Base-by-base conservation (phyloP, 2,329 filamentous ascomycete species). In the Sporothrix humicola region DNA sequence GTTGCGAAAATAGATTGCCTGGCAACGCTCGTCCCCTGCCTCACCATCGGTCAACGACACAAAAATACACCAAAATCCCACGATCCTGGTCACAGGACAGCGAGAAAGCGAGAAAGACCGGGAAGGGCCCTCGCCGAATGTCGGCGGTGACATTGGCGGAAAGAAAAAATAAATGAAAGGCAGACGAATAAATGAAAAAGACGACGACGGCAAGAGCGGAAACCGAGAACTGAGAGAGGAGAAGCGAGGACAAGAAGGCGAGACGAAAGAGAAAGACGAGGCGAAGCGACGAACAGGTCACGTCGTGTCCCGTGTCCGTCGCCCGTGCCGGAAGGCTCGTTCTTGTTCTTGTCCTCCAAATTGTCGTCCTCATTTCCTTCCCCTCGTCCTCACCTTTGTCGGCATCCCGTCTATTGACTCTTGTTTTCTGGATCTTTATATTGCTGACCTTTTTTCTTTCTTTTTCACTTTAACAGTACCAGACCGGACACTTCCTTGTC, bases 121-220 rank as follows among this genome's bases (percentile, higher is more conserved):
- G 15, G 23, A 37, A 59, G 56, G 56, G 56, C 31, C 31, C 31
- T 63, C 59, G 59, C 59, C 59, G 59, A 63, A 4, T 1, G 31
- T 63, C 59, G 59, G 59, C 37, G 59, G 59, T 63, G 31, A 26
- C 65, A 69, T 54, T 50, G 23, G 7, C 37, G 46, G 15, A 42
- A 42, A 50, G 68, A 42, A 70, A 70, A 69, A 70, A 58, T 54
- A 70, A 31, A 70, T 54, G 31, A 70, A 37, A 56, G 68, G 37
- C 17, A n/a, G 26, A n/a, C 20, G 20, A 10, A 63, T 13, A n/a
- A 42, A 26, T 31, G 54, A 58, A 31, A 31, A 15, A 44, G 37
- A 44, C 6, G 13, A 63, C 2, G 44, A 48, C 63, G 23, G 44
- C 20, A 68, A 50, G 63, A 44, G 44, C 63, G 23, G 20, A 31